Evolutionary conservation across 2,329 filamentous ascomycete species (phyloP), one percentile per base, ranked within the genome.

Genomic region (Pseudogymnoascus sp.): DNA sequence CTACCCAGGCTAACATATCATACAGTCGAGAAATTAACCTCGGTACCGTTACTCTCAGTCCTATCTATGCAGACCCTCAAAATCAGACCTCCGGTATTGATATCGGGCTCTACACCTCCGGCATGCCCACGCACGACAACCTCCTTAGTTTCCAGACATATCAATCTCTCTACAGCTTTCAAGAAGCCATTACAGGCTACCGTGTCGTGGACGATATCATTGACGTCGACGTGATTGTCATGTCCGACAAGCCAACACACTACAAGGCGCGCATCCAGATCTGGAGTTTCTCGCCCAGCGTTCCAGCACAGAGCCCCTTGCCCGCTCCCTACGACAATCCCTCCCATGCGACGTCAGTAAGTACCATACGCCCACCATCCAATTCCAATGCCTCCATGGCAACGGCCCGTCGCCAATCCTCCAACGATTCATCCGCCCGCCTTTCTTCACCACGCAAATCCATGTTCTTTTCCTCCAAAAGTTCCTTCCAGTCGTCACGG

Each of bases 181-280:
- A 63, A 11, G 49, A 60, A 60, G 61, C 61, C n/a, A 53, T 63
- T 18, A 63, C 61, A 7, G 61, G 61, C 5, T 63, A 60, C n/a
- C 61, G 61, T 38, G 8, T 59, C 3, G 59, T 63, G 14, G 23
- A 25, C 16, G 49, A 63, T 28, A 11, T 60, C 5, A n/a, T 40
- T 1, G n/a, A 63, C n/a, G 59, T 63, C 11, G 46, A 63, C 7
- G 49, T 56, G 28, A 60, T 63, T 60, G 21, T 63, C 14, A 38
- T 40, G 43, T 8, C 49, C 16, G 49, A 60, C 23, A 59, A 63
- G 36, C 28, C 16, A 59, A 63, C 49, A 25, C 42, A 53, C 12
- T 63, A 59, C 34, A 53, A 59, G 34, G 61, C 40, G 16, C 61
- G 61, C 18, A 16, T 31, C 28, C 61, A 63, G 38, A 37, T 63